Base-by-base conservation (phyloP, 2,329 filamentous ascomycete species). In the Endoconidiophora polonica region DNA sequence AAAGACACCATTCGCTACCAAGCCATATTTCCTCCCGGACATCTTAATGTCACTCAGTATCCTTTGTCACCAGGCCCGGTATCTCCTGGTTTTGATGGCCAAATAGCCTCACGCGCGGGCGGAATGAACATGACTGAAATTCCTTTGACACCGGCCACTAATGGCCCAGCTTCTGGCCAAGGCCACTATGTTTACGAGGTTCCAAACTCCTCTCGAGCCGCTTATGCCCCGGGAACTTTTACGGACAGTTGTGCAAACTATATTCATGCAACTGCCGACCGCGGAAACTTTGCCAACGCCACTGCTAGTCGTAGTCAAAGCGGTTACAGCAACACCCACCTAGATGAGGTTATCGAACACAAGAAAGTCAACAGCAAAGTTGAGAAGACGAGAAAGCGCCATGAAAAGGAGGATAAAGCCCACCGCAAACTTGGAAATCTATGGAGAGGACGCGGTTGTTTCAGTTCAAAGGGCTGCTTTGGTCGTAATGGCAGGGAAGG, bases 401-500 rank as follows among this genome's bases (percentile, higher is more conserved):
- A 73, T 52, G 79, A 85, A 59, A 81, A 80, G 53, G 79, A 85
- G 61, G 81, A 85, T 39, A 68, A 68, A 2, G 57, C 73, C 16
- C 29, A 36, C 44, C 44, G 44, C 6, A 46, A 39, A 22, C 6
- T 33, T 23, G 46, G 38, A 36, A 73, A 76, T 3, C 68, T 76
- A 40, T 84, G 80, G 78, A 73, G 75, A 58, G 79, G 79, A 2
- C 71, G 80, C 44, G 75, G 73, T 7, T 82, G 75, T 54, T 24
- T 43, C 20, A 43, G 40, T 12, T 66, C 71, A 14, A 71, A 66
- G n/a, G 79, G 79, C 2, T 83, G 79, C 60, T 79, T 78, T 59
- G 79, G 81, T 1, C 70, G 77, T 18, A 65, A 66, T 2, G 78
- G 78, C 1, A 71, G 74, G 1, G 26, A 33, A 33, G 78, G 76